A percentile compares a stretch with the other conserved stretches of the same genome.
Evolutionary conservation across 441 rosid species (phyloP).

Genomic region (Erodium texanum): DNA sequence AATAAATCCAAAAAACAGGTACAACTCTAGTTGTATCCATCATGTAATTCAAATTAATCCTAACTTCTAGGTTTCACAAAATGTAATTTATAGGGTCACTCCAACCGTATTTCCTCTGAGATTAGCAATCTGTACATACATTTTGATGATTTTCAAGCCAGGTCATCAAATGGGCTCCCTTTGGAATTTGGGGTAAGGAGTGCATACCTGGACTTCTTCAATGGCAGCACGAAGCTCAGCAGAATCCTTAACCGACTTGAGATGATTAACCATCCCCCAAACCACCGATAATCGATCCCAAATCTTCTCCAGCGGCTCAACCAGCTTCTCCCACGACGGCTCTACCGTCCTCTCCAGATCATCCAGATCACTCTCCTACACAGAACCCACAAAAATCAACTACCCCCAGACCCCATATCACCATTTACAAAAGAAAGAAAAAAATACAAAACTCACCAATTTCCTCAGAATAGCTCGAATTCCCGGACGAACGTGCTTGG

Average conservation of each 20-base stretch:
- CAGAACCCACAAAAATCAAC: slow-evolving; percentile 2
- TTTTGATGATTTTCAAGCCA: no score
- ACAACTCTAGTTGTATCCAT: neutral
- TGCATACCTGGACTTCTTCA: slow-evolving; percentile 72
- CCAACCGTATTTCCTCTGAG: neutral
- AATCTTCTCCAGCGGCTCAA: slow-evolving; percentile 77
- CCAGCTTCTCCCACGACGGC: slow-evolving; percentile 74
- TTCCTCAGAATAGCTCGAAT: slow-evolving; percentile 52
- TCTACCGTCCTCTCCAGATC: slow-evolving; percentile 65
- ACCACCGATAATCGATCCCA: slow-evolving; percentile 49
- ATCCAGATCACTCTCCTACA: slow-evolving; percentile 67
- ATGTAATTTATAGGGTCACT: neutral
- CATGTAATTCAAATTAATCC: neutral
- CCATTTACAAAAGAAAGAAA: no score
- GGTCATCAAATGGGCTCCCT: neutral
- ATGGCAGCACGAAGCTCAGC: slow-evolving; percentile 79
- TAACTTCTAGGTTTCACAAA: neutral
- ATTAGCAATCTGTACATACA: no score
- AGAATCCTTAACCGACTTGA: slow-evolving; percentile 68
- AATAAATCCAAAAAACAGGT: neutral
- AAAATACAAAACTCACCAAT: slow-evolving; percentile 34
- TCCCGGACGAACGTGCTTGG: slow-evolving; percentile 63
- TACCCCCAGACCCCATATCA: neutral
- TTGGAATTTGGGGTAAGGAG: neutral
- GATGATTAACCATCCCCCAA: slow-evolving; percentile 77